Conservation (phyloP, 331 rosid genomes). For the Telfairia occidentalis region DNA sequence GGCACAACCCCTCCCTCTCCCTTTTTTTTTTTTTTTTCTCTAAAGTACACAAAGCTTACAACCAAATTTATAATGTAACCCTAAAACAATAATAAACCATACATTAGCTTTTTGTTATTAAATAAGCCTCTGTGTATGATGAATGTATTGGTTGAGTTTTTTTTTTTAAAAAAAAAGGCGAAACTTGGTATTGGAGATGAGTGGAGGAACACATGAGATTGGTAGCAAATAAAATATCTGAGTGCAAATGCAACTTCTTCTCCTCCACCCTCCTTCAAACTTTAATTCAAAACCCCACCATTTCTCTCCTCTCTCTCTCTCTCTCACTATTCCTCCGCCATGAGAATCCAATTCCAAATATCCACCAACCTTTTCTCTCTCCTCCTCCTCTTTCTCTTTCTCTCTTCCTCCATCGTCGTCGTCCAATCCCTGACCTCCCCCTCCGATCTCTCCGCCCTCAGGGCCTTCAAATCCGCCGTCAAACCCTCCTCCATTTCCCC, state of each 20-base stretch:
- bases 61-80: no score
- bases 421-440: constrained; percentile 35
- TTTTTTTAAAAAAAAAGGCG: no score
- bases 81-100: no score
- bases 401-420: not conserved
- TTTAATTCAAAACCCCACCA: not conserved
- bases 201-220: no score
- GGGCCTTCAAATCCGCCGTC: constrained; percentile 65
- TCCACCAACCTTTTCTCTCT: constrained; percentile 8
- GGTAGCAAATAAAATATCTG: not conserved
- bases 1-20: no score
- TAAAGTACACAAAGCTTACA: no score
- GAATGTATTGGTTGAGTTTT: no score
- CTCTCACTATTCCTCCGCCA: not conserved
- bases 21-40: no score
- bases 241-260: not conserved
- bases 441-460: constrained; percentile 57
- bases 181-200: no score
- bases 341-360: no score
- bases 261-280: not conserved
- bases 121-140: no score
- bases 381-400: not conserved
- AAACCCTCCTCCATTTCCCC: constrained; percentile 52
- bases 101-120: no score
- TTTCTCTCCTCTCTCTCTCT: not conserved